A percentile compares a stretch with the other conserved stretches of the same genome.
These are phyloP conservation scores for Eucalyptus caleyi DNA, from an alignment of 345 rosid genomes.

Conservation along the genomic window DNA sequence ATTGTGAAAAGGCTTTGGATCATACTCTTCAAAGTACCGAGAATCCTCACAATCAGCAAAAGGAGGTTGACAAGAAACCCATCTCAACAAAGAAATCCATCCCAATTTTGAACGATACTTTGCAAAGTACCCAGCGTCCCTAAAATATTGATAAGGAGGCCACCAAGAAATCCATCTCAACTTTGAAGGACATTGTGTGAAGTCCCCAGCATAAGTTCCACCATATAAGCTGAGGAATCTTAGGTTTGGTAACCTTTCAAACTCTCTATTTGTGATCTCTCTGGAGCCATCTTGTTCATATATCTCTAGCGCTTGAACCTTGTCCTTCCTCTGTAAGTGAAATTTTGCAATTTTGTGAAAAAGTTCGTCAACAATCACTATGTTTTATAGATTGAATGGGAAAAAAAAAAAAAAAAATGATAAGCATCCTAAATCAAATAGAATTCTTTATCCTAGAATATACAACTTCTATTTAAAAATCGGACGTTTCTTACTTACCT, in stretches of 20 bases:
- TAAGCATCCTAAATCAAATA: background rate
- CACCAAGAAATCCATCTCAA: no score
- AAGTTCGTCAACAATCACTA: no score
- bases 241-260: no score
- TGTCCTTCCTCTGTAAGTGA: no score
- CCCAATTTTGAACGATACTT: background rate
- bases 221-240: no score
- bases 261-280: fast-evolving
- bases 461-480: background rate
- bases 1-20: no score
- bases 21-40: no score
- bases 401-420: fast-evolving
- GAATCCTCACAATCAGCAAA: no score
- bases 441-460: background rate
- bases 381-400: no score
- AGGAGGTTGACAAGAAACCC: background rate
- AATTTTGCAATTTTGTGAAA: no score
- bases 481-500: background rate
- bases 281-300: fast-evolving
- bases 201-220: no score
- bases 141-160: fast-evolving
- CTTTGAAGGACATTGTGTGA: no score
- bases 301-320: fast-evolving
- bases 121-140: background rate
- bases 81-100: background rate